Evolutionary conservation across 225 moss, liverwort and hornwort species (phyloP), one percentile per base, ranked within the genome.

Genomic region (Pseudisothecium myosuroides): DNA sequence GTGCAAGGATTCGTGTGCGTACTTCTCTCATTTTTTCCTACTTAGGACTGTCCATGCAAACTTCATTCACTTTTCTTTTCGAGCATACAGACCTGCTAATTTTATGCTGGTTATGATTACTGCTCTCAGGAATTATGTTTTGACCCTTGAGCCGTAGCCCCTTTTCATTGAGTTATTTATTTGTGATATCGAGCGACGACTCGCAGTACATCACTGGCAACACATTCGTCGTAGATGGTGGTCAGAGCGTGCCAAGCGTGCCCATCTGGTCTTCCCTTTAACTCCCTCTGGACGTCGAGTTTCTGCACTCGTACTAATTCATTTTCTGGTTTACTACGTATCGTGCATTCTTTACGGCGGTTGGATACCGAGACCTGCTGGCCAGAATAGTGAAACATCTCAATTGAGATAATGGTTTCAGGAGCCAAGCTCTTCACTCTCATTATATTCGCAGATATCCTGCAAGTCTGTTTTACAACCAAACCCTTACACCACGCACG

Each of bases 1-100:
- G 97, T 92, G 98, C 98, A 84, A 96, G 98, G 81, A 99, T 99
- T 92, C 96, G 98, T 64, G 97, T 98, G 86, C 87, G 93, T 92
- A 37, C 88, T 81, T 84, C 69, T 89, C 29, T 64, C 76, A n/a
- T 81, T 76, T n/a, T 41, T 19, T 27, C 39, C 12, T 31, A 69
- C 32, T 45, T 55, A 37, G 29, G 29, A 84, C 23, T 43, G 87
- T 62, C 69, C 41, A 73, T 86, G 37, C 61, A 56, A 16, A 61
- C 21, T 39, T 81, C 36, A 81, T 69, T 61, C 17, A 43, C 3
- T 60, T 54, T 67, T 83, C 80, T 72, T 41, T 85, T 85, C 23
- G 45, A 78, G 88, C 72, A 31, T 37, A 29, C 39, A 64, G 58
- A 82, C 77, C 14, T 87, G 82, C 78, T 65, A 87, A 77, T 82